Evolutionary conservation across 805 yeast genomes (phyloP).

Genomic region (Candida yuanshanica): DNA sequence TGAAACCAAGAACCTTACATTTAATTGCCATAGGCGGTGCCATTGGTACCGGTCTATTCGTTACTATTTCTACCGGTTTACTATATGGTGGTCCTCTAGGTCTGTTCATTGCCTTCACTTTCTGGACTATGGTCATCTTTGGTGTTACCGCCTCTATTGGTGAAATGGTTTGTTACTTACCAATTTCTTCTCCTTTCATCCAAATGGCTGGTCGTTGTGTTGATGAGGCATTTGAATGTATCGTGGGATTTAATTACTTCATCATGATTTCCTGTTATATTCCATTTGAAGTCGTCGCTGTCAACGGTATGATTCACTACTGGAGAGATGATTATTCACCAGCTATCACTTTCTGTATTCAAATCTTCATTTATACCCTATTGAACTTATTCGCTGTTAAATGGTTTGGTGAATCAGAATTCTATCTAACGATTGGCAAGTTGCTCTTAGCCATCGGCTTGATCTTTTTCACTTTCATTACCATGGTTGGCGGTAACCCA

Average conservation of each 20-base stretch:
- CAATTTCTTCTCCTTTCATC: conserved; percentile 69
- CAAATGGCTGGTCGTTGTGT: conserved; percentile 67
- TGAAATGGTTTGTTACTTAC: conserved; percentile 68
- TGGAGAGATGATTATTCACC: conserved; percentile 74
- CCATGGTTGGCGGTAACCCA: conserved; percentile 86
- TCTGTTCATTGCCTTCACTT: conserved; percentile 50
- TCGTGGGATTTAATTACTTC: conserved; percentile 73
- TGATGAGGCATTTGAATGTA: conserved; percentile 64
- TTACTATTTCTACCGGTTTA: conserved; percentile 41
- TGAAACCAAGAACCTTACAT: conserved; percentile 8
- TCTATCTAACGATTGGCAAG: conserved; percentile 66
- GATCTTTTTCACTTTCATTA: conserved; percentile 62
- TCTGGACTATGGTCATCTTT: conserved; percentile 63
- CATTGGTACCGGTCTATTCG: conserved; percentile 68
- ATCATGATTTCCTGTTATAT: conserved; percentile 64
- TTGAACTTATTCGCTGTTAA: conserved; percentile 67
- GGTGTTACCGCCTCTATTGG: conserved; percentile 63
- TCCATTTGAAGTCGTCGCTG: conserved; percentile 77
- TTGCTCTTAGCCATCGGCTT: conserved; percentile 65
- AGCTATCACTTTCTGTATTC: conserved; percentile 60
- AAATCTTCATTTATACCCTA: conserved; percentile 52
- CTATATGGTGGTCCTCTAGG: conserved; percentile 65
- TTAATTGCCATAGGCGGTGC: conserved; percentile 12
- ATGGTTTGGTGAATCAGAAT: conserved; percentile 75
- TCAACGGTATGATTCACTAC: conserved; percentile 65